A percentile compares a stretch with the other conserved stretches of the same genome.
These are phyloP conservation scores for Fagopyrum homotropicum DNA, from an alignment of 148 eudicot genomes.

Conservation along the genomic window DNA sequence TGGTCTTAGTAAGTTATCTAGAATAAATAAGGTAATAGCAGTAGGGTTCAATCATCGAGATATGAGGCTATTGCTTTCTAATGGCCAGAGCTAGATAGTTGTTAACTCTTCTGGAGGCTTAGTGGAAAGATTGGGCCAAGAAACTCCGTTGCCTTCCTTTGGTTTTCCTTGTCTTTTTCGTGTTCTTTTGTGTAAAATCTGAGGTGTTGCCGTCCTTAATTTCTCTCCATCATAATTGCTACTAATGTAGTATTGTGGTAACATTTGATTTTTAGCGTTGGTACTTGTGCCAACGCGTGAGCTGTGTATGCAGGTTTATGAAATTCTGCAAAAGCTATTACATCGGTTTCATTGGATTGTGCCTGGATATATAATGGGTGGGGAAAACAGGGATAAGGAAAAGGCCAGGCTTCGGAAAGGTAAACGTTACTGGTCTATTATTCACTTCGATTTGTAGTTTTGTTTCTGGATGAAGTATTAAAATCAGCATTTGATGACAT, in stretches of 20 bases:
- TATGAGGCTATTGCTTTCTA: too few relatives aligned
- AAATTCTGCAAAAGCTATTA: constrained; percentile 66
- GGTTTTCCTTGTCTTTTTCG: too few relatives aligned
- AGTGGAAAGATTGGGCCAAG: too few relatives aligned
- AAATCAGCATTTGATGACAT: neutral
- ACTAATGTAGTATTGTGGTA: constrained; percentile 12
- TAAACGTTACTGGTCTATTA: constrained; percentile 14
- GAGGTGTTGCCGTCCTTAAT: too few relatives aligned
- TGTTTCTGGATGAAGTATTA: neutral
- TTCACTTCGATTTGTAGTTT: neutral
- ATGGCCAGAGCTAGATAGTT: too few relatives aligned
- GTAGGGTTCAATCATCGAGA: too few relatives aligned
- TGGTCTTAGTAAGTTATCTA: too few relatives aligned
- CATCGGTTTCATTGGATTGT: constrained; percentile 97
- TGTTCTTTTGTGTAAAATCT: too few relatives aligned
- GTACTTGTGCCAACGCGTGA: constrained; percentile 99
- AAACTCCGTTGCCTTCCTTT: too few relatives aligned
- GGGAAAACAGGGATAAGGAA: constrained; percentile 93
- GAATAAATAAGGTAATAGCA: too few relatives aligned
- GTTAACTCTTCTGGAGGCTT: too few relatives aligned
- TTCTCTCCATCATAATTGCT: neutral
- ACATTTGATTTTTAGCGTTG: constrained; percentile 51
- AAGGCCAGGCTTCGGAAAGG: constrained; percentile 98
- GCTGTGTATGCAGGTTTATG: constrained; percentile 94
- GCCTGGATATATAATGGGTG: constrained; percentile 97